Percentiles rank a stretch among this genome's conserved stretches.
phyloP scores from a whole-genome alignment of 2,329 filamentous ascomycete genomes.

The Ophiostoma angusticollis region DNA sequence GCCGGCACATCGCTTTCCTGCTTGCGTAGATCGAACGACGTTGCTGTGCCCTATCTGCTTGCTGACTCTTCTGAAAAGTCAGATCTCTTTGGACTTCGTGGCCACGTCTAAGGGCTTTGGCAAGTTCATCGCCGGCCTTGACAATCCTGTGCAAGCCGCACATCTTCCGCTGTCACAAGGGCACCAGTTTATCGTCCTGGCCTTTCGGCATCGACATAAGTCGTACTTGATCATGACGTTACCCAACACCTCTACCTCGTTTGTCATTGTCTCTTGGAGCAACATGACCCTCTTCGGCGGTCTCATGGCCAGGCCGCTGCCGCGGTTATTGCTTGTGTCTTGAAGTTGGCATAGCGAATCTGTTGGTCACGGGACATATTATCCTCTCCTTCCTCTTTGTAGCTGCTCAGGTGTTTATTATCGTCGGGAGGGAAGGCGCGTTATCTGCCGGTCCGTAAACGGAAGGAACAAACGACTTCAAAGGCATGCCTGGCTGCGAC shows the following conservation, averaged over 20 bases:
- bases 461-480: too few relatives aligned
- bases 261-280: conserved; percentile 26
- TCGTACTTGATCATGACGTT: too few relatives aligned
- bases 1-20: conserved; percentile 5
- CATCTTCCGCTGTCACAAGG: conserved; percentile 30
- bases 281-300: conserved; percentile 34
- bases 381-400: too few relatives aligned
- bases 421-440: too few relatives aligned
- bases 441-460: too few relatives aligned
- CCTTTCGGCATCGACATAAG: too few relatives aligned
- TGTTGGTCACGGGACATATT: too few relatives aligned
- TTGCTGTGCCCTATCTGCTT: too few relatives aligned
- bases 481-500: too few relatives aligned
- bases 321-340: too few relatives aligned
- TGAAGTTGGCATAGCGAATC: too few relatives aligned
- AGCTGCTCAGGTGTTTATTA: too few relatives aligned
- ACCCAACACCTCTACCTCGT: conserved; percentile 31
- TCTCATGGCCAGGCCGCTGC: conserved; percentile 28
- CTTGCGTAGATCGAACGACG: conserved; percentile 3
- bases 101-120: conserved; percentile 5
- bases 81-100: conserved; percentile 8
- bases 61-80: conserved; percentile 5
- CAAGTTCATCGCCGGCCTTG: conserved; percentile 8
- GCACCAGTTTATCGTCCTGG: conserved; percentile 18
- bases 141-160: conserved; percentile 27